These are phyloP conservation scores for Sisymbrium irio DNA, from an alignment of 345 rosid genomes.

Conservation along the genomic window DNA sequence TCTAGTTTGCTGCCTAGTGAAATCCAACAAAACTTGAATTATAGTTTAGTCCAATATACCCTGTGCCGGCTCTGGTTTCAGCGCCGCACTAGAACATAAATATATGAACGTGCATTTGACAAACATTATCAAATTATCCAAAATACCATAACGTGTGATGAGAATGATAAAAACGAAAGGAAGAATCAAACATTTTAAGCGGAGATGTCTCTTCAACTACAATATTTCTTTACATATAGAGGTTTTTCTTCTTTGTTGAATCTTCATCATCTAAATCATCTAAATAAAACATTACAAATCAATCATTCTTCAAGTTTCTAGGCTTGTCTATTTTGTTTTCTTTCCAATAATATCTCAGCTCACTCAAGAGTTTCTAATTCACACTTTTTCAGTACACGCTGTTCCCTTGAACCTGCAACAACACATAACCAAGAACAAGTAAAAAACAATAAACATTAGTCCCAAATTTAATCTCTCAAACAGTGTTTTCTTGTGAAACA, in stretches of 20 bases:
- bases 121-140: background rate
- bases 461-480: background rate
- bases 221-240: conserved; percentile 1
- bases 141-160: background rate
- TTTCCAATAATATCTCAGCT: background rate
- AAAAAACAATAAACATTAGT: background rate
- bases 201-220: background rate
- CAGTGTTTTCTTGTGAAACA: conserved; percentile 8
- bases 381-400: conserved; percentile 17
- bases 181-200: background rate
- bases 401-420: conserved; percentile 29
- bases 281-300: background rate
- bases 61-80: background rate
- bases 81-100: background rate
- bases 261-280: background rate
- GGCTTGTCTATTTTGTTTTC: background rate
- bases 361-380: background rate
- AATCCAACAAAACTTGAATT: background rate
- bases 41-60: background rate
- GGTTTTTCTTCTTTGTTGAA: background rate
- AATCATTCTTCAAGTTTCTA: conserved; percentile 11
- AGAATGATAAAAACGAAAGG: background rate
- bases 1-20: background rate
- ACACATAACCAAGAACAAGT: background rate
- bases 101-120: background rate